Evolutionary conservation across 108 stramenopile genomes (phyloP), one percentile per base, ranked within the genome.

Genomic region (Skeletonema potamos): DNA sequence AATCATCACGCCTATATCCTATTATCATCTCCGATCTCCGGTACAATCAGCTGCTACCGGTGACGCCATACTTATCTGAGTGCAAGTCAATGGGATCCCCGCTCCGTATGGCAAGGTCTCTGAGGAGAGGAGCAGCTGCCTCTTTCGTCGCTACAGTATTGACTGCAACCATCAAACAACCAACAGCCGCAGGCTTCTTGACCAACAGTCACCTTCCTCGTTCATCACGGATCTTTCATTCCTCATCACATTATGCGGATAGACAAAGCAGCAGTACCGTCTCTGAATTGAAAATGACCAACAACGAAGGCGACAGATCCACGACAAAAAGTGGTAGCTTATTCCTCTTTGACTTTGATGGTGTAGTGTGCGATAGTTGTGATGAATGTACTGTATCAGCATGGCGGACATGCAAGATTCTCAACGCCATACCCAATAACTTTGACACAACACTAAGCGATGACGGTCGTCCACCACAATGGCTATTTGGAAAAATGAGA

Each of bases 401-500:
- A 8, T 67, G 71, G 68, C 55, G 77, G 4, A 78, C 77, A n/a
- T 70, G 67, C 48, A 36, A 46, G 6, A 27, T 57, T 18, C 72
- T 70, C 32, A 67, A 73, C 37, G 77, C 66, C 26, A 73, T 78
- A n/a, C 34, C 51, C 10, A 29, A 7, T 17, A 65, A 69, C 5
- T 33, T 17, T 6, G 43, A 60, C 18, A 28, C 29, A 10, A 51
- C 63, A 32, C 43, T 51, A 36, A 64, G 58, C 15, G 20, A 7
- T n/a, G n/a, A n/a, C n/a, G n/a, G n/a, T n/a, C n/a, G n/a, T 6
- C 77, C 77, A 8, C 77, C 77, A 26, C 64, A 68, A 56, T 78
- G 77, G 77, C n/a, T 78, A 30, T 78, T 78, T 54, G 72, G 67
- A 12, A 72, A 73, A 63, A 78, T 78, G 77, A 64, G 77, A 22